Percentiles rank a stretch among this genome's conserved stretches.
Evolutionary conservation across 441 rosid genomes (phyloP).

Genomic region (Bocquillonia castaneifolia): DNA sequence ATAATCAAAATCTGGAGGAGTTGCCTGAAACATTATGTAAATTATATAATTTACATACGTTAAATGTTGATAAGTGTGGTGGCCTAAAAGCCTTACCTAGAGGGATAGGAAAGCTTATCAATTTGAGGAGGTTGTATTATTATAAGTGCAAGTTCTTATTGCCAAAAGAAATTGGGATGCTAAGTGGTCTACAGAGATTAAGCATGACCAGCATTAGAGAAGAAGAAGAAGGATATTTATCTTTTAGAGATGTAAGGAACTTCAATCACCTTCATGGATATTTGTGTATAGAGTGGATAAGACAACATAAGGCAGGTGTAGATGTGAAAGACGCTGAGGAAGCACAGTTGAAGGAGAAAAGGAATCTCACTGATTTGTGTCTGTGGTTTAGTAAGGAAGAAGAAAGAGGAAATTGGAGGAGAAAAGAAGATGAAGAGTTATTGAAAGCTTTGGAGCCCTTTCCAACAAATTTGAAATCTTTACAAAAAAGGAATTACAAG

Average conservation of each 20-base stretch:
- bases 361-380: neutral
- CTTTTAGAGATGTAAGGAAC: neutral
- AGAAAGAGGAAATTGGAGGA: neutral
- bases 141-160: neutral
- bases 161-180: constrained; percentile 2
- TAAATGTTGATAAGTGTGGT: neutral
- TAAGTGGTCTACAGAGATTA: neutral
- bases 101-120: neutral
- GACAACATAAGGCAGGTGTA: neutral
- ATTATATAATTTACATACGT: constrained; percentile 2
- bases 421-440: neutral
- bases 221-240: neutral
- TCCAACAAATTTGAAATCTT: neutral
- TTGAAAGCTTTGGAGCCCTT: neutral
- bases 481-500: neutral
- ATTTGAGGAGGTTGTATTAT: neutral
- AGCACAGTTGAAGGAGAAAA: neutral
- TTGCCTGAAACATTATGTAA: constrained; percentile 6
- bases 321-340: neutral
- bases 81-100: neutral
- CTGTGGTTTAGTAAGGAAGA: neutral
- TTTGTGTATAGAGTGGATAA: neutral
- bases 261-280: neutral
- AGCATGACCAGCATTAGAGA: neutral
- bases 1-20: neutral